phyloP scores from a whole-genome alignment of 148 eudicot species.

The Vaccinium corymbosum region DNA sequence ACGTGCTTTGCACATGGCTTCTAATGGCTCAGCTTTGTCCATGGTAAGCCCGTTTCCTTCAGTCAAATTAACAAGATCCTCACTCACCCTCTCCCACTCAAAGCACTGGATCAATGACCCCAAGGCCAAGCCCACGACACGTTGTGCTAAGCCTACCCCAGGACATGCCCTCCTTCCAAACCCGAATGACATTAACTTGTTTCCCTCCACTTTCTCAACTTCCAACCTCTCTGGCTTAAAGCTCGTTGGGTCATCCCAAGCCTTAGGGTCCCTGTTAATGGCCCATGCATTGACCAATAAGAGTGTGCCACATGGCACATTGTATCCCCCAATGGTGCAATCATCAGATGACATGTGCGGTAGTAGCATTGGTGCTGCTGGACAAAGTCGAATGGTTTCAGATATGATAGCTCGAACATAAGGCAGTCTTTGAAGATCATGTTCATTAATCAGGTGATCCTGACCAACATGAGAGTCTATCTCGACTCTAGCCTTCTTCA shows the following conservation, averaged over 20 bases:
- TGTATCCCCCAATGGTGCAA: background rate
- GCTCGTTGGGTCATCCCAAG: background rate
- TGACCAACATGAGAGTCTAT: background rate
- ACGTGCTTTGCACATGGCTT: background rate
- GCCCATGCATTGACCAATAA: background rate
- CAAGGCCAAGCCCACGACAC: background rate
- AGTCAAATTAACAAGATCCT: background rate
- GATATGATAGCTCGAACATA: background rate
- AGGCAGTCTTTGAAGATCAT: background rate
- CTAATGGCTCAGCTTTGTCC: background rate
- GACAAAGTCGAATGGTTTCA: background rate
- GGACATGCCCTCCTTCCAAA: background rate
- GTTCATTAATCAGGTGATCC: background rate
- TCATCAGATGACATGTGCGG: background rate
- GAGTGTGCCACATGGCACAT: background rate
- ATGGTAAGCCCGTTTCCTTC: background rate
- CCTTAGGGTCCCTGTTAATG: background rate
- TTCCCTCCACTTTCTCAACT: background rate
- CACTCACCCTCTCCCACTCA: background rate
- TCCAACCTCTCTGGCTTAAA: background rate
- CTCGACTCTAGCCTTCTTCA: background rate
- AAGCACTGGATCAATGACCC: constrained; percentile 2
- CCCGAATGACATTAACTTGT: background rate
- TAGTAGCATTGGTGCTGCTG: background rate
- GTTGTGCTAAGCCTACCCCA: background rate